Evolutionary conservation across 139 green algal species (phyloP).

Genomic region (Pleodorina starrii): DNA sequence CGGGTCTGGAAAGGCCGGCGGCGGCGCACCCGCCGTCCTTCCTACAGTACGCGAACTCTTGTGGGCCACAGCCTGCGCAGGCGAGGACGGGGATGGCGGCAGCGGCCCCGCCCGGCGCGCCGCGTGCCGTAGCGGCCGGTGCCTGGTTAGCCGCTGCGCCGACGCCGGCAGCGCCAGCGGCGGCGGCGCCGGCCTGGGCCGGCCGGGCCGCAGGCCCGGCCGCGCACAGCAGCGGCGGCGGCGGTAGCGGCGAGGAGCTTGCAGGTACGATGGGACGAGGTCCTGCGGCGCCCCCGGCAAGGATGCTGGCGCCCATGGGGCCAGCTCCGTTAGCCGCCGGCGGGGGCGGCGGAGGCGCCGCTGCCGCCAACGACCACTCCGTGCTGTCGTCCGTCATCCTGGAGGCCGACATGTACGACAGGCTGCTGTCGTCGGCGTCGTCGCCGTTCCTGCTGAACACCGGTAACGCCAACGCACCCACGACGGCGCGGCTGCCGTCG

Average conservation of each 20-base stretch:
- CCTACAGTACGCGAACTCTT: not conserved
- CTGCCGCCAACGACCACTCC: not conserved
- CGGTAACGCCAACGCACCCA: too few relatives aligned
- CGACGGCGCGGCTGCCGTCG: not conserved
- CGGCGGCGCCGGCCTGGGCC: not conserved
- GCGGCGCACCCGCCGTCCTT: not conserved
- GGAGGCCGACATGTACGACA: slow-evolving; percentile 38
- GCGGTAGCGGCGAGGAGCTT: not conserved
- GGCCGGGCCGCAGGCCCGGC: not conserved
- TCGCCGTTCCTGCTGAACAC: slow-evolving; percentile 42
- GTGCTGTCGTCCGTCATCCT: slow-evolving; percentile 16
- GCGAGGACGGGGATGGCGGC: not conserved
- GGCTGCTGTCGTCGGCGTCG: slow-evolving; percentile 25
- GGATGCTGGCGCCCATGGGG: not conserved
- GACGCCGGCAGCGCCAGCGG: not conserved
- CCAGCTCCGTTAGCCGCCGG: too few relatives aligned
- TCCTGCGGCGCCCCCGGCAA: too few relatives aligned
- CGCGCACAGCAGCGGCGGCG: not conserved
- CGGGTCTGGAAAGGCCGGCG: not conserved
- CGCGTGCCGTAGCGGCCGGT: too few relatives aligned
- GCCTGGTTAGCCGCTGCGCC: not conserved
- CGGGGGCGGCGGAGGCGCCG: too few relatives aligned
- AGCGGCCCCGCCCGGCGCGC: too few relatives aligned
- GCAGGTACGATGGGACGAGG: not conserved
- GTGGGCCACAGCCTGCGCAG: not conserved